Conservation (phyloP, 495 filamentous ascomycete genomes). For the Lichenothelia convexa region DNA sequence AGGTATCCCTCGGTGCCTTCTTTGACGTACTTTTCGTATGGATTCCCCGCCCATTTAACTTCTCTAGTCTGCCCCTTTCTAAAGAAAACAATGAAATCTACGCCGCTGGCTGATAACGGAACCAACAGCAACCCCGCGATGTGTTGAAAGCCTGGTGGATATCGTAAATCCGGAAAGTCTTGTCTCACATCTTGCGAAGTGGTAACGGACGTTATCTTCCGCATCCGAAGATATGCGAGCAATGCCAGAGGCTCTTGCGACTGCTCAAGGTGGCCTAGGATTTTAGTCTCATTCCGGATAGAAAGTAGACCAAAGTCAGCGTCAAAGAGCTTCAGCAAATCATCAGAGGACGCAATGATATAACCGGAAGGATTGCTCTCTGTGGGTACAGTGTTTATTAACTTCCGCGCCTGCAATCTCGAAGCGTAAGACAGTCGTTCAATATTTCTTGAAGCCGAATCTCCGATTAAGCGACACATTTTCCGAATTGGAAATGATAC, state of each 20-base stretch:
- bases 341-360: slow-evolving; percentile 80
- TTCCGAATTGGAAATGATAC: slow-evolving; percentile 84
- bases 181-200: slow-evolving; percentile 56
- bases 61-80: slow-evolving; percentile 58
- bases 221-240: slow-evolving; percentile 69
- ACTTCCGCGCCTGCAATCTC: slow-evolving; percentile 60
- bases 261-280: slow-evolving; percentile 55
- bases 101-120: slow-evolving; percentile 56
- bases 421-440: slow-evolving; percentile 79
- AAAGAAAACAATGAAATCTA: slow-evolving; percentile 87
- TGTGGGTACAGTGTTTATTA: slow-evolving; percentile 64
- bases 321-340: slow-evolving; percentile 69
- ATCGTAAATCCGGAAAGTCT: slow-evolving; percentile 73
- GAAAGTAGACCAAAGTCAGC: slow-evolving; percentile 78
- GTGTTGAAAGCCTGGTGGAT: slow-evolving; percentile 58
- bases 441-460: slow-evolving; percentile 73
- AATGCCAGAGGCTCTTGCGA: slow-evolving; percentile 73
- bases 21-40: slow-evolving; percentile 60
- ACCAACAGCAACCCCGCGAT: slow-evolving; percentile 75
- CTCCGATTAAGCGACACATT: slow-evolving; percentile 84
- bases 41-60: slow-evolving; percentile 88
- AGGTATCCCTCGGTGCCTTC: slow-evolving; percentile 51
- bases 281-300: slow-evolving; percentile 75
- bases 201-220: slow-evolving; percentile 56
- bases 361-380: slow-evolving; percentile 76